A percentile compares a stretch with the other conserved stretches of the same genome.
These are phyloP conservation scores for Insectozyma bohioensis DNA, from an alignment of 1,139 yeast genomes.

Conservation along the genomic window DNA sequence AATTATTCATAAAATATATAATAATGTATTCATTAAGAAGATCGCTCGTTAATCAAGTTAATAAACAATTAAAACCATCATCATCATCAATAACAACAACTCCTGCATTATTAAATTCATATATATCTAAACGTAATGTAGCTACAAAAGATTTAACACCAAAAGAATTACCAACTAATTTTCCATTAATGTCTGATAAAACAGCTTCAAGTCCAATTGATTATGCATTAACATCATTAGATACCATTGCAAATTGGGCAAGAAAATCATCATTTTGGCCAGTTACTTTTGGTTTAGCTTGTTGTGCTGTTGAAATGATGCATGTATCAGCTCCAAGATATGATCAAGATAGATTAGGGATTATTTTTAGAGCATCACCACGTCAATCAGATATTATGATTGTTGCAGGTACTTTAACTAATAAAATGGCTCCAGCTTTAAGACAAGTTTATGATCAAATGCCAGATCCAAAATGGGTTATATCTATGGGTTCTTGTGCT, in stretches of 20 bases:
- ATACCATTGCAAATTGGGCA: constrained; percentile 87
- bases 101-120: constrained; percentile 4
- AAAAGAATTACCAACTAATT: constrained; percentile 40
- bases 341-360: constrained; percentile 91
- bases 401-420: constrained; percentile 90
- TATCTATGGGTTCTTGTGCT: constrained; percentile 94
- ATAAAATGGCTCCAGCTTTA: constrained; percentile 92
- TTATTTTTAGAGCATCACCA: constrained; percentile 92
- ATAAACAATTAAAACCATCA: constrained; percentile 9
- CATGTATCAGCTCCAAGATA: constrained; percentile 90
- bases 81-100: constrained; percentile 4
- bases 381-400: constrained; percentile 93
- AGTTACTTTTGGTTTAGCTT: constrained; percentile 86
- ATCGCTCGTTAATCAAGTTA: constrained; percentile 11
- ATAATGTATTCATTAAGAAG: constrained; percentile 31
- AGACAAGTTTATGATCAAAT: constrained; percentile 93
- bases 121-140: constrained; percentile 23
- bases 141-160: constrained; percentile 49
- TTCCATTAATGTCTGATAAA: constrained; percentile 47
- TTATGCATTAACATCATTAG: constrained; percentile 82
- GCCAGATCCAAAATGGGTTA: constrained; percentile 92
- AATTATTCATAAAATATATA: constrained; percentile 2
- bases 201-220: constrained; percentile 58
- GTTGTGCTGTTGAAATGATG: constrained; percentile 97
- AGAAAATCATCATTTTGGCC: constrained; percentile 95